Base-by-base conservation (phyloP, 2,329 filamentous ascomycete species). In the Aspergillus sp. region DNA sequence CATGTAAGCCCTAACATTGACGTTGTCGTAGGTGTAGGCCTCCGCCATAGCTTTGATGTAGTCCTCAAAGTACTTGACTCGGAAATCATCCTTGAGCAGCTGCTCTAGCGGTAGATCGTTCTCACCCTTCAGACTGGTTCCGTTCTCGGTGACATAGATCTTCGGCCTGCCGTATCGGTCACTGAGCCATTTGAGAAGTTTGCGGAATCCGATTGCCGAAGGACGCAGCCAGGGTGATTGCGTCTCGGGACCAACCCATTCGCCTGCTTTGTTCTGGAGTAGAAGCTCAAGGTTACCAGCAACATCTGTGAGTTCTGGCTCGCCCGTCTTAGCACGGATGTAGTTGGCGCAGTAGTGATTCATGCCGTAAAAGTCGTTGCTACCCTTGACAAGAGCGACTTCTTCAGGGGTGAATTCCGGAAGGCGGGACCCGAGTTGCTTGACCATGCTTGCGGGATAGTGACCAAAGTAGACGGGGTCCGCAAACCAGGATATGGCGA, bases 331-430 rank as follows among this genome's bases (percentile, higher is more conserved):
- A 79, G 93, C 89, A 76, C 88, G 89, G 80, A 96, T 88, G 80
- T 91, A 96, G 83, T 95, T 91, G 72, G 91, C 90, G 54, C 91
- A 93, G 82, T 96, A 96, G 83, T 93, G 90, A 82, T 96, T 96
- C 91, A 94, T 94, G 76, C 91, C 92, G 77, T 96, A 96, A 79
- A 96, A 96, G 81, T 96, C 92, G 76, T 95, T 95, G 74, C 89
- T 92, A n/a, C 91, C 91, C 71, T 89, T 84, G 50, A 96, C 87
- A n/a, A 95, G 82, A 2, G 85, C 86, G 25, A 82, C 77, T 73
- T 96, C 91, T 67, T 91, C 90, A 0, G 84, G 77, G 0, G 90
- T 92, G 76, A 91, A 95, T 49, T 82, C 81, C 5, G 92, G 92
- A 52, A 96, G 84, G 15, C 91, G 87, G 73, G 89, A 83, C 59